Conservation (phyloP, 352 stramenopile species). For the Peronosclerospora sorghi region DNA sequence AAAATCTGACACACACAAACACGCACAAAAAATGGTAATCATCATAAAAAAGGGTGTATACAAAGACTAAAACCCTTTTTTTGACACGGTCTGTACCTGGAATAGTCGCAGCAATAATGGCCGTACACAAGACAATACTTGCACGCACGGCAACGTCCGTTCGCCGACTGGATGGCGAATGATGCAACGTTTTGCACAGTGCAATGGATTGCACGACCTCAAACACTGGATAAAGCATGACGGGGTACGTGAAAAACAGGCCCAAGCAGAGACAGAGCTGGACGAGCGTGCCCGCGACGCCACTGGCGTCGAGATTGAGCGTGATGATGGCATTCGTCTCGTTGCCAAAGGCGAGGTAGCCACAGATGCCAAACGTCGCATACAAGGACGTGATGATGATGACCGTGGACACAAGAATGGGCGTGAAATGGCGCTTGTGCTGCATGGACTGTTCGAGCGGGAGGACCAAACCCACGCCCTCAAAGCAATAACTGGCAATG, state of each 20-base stretch:
- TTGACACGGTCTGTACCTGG: constrained; percentile 28
- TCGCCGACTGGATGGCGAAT: constrained; percentile 8
- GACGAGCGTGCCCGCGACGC: constrained; percentile 60
- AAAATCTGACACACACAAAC: constrained; percentile 51
- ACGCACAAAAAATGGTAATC: neutral
- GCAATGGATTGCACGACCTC: constrained; percentile 46
- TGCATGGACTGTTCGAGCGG: constrained; percentile 82
- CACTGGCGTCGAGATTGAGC: constrained; percentile 66
- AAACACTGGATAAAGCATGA: constrained; percentile 90
- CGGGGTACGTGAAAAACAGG: constrained; percentile 88
- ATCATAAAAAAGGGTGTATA: neutral
- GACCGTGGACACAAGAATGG: constrained; percentile 59
- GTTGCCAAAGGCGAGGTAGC: constrained; percentile 80
- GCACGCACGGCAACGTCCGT: constrained; percentile 38
- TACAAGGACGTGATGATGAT: constrained; percentile 82
- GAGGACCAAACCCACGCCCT: constrained; percentile 85
- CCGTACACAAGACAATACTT: constrained; percentile 62
- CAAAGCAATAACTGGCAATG: constrained; percentile 86
- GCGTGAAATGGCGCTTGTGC: constrained; percentile 62
- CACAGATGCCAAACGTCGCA: constrained; percentile 75
- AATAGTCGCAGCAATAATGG: constrained; percentile 63
- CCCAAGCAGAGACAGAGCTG: constrained; percentile 81
- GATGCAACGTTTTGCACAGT: no score
- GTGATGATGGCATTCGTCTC: constrained; percentile 82
- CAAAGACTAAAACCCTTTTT: no score